Conservation (phyloP, 2,329 filamentous ascomycete genomes). For the Pleomassaria siparia region DNA sequence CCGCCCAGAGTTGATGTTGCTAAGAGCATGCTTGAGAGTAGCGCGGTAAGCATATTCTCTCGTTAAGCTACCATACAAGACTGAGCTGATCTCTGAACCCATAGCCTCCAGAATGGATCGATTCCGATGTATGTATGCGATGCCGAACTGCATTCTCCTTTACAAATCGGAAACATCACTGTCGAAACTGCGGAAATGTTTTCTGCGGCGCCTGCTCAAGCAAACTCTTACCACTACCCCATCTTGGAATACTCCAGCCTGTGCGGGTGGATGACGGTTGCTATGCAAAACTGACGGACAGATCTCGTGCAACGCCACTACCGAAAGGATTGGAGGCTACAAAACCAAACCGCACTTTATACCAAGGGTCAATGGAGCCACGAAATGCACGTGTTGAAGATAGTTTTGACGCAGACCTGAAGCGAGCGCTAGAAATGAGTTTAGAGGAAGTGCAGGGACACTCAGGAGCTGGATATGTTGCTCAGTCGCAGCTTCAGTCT, state of each 20-base stretch:
- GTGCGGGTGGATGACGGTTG: conserved; percentile 97
- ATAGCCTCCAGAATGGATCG: conserved; percentile 92
- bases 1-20: conserved; percentile 83
- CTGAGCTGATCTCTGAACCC: conserved; percentile 10
- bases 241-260: conserved; percentile 86
- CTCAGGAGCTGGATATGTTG: conserved; percentile 68
- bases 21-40: conserved; percentile 98
- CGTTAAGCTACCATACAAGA: background rate
- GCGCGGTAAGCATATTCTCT: conserved; percentile 65
- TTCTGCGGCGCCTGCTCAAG: conserved; percentile 94
- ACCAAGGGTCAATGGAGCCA: conserved; percentile 80
- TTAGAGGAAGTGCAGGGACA: conserved; percentile 85
- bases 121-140: conserved; percentile 98
- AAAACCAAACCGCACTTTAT: conserved; percentile 61
- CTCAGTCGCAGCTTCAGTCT: conserved; percentile 58
- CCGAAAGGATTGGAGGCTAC: conserved; percentile 51
- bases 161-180: conserved; percentile 98
- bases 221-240: conserved; percentile 84
- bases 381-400: conserved; percentile 85
- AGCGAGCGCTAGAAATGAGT: conserved; percentile 93
- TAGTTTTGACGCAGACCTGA: conserved; percentile 91
- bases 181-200: conserved; percentile 95
- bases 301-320: conserved; percentile 51
- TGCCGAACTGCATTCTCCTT: conserved; percentile 95
- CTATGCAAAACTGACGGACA: conserved; percentile 84